Percentiles rank a stretch among this genome's conserved stretches.
Conservation (phyloP, 1,284 basidiomycete species). For the Heimioporus retisporus region DNA sequence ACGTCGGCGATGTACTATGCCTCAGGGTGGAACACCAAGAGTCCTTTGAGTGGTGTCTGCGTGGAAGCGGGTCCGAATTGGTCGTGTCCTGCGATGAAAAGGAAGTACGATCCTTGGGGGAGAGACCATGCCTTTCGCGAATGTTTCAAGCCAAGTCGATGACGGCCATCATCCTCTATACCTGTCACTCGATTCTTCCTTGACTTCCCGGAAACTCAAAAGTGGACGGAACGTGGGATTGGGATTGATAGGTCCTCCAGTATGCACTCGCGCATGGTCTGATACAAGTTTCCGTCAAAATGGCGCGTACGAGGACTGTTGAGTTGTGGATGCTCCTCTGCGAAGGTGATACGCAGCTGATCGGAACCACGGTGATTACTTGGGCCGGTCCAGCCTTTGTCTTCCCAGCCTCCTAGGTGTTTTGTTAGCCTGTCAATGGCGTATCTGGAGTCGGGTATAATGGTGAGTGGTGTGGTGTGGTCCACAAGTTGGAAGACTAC, state of each 20-base stretch:
- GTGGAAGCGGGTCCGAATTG: slow-evolving; percentile 13
- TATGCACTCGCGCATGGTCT: too few species aligned
- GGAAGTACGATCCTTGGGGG: slow-evolving; percentile 78
- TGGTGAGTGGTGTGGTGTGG: too few species aligned
- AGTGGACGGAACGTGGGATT: slow-evolving; percentile 96
- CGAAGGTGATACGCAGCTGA: too few species aligned
- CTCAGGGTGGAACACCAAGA: slow-evolving; percentile 95
- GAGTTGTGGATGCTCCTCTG: too few species aligned
- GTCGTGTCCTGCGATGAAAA: background rate
- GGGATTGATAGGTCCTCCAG: slow-evolving; percentile 67
- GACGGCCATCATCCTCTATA: slow-evolving; percentile 94
- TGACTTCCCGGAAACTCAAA: slow-evolving; percentile 93
- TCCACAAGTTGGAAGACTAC: too few species aligned
- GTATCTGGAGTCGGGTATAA: too few species aligned
- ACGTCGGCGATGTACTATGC: slow-evolving; percentile 90
- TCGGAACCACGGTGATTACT: too few species aligned
- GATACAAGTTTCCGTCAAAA: too few species aligned
- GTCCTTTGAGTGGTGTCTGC: slow-evolving; percentile 91
- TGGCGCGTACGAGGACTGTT: slow-evolving; percentile 39
- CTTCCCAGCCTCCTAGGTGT: too few species aligned
- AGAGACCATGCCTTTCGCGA: slow-evolving; percentile 90
- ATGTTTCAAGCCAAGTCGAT: slow-evolving; percentile 94
- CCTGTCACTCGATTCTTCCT: slow-evolving; percentile 95
- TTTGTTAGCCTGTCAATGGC: too few species aligned
- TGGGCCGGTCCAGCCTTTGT: too few species aligned